These are phyloP conservation scores for Botryosphaeria agaves DNA, from an alignment of 2,329 filamentous ascomycete species.

Conservation along the genomic window DNA sequence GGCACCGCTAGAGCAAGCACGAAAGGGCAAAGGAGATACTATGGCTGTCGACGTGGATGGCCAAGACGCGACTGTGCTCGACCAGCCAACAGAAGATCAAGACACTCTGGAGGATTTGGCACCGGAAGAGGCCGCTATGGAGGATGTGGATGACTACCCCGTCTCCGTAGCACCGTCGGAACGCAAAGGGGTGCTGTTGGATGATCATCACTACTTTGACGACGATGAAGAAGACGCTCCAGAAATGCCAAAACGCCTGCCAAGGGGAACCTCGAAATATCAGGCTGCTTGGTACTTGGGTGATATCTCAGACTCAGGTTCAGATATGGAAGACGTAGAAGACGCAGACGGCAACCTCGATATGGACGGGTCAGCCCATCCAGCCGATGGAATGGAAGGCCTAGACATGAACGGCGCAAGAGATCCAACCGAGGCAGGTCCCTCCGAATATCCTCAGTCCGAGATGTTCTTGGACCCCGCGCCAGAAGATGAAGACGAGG, in stretches of 20 bases:
- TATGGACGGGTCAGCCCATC: constrained; percentile 36
- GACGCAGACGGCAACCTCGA: constrained; percentile 29
- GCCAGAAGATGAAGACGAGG: constrained; percentile 68
- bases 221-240: constrained; percentile 51
- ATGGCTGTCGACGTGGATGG: constrained; percentile 50
- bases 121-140: constrained; percentile 71
- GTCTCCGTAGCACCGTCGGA: constrained; percentile 28
- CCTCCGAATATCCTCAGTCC: constrained; percentile 83
- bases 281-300: constrained; percentile 88
- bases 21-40: constrained; percentile 42
- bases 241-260: constrained; percentile 53
- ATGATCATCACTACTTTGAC: constrained; percentile 96
- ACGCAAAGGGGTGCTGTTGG: constrained; percentile 72
- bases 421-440: constrained; percentile 45
- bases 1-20: constrained; percentile 44
- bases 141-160: constrained; percentile 38
- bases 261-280: constrained; percentile 83
- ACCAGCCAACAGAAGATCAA: constrained; percentile 57
- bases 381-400: constrained; percentile 71
- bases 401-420: constrained; percentile 37
- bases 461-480: constrained; percentile 73
- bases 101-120: constrained; percentile 74
- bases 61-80: constrained; percentile 39
- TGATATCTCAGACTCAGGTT: constrained; percentile 68
- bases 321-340: constrained; percentile 53